phyloP scores from a whole-genome alignment of 2,329 filamentous ascomycete genomes.

The Diaporthe longicolla region DNA sequence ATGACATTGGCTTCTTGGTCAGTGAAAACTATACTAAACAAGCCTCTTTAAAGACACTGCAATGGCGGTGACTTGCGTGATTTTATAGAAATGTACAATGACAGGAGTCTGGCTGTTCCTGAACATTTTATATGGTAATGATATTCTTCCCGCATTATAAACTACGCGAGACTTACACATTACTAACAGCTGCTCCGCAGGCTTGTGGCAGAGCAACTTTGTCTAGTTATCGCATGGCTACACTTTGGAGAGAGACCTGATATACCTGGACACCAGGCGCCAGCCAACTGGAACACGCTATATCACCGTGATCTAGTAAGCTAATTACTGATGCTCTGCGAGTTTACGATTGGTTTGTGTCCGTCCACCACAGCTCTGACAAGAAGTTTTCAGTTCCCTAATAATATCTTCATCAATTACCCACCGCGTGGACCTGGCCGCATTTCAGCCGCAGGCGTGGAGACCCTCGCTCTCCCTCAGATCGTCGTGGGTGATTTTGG shows the following conservation, averaged over 20 bases:
- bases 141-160: no score
- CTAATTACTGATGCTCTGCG: not conserved
- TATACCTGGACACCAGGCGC: no score
- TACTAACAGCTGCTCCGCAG: not conserved
- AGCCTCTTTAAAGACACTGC: not conserved
- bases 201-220: slow-evolving; percentile 26
- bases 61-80: not conserved
- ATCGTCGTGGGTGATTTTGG: slow-evolving; percentile 14
- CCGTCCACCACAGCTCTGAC: not conserved
- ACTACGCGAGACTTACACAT: not conserved
- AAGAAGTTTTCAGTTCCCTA: not conserved
- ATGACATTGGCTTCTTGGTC: not conserved
- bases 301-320: slow-evolving; percentile 20
- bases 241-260: slow-evolving; percentile 21
- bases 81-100: not conserved
- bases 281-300: not conserved
- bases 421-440: not conserved
- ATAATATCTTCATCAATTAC: slow-evolving; percentile 16
- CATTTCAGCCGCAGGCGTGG: not conserved
- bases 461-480: not conserved
- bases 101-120: not conserved
- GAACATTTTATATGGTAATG: slow-evolving; percentile 24
- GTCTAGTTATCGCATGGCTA: slow-evolving; percentile 17
- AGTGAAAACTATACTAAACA: not conserved
- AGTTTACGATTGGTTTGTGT: not conserved